These are phyloP conservation scores for Cordyceps farinosa DNA, from an alignment of 2,329 filamentous ascomycete genomes.

Conservation along the genomic window DNA sequence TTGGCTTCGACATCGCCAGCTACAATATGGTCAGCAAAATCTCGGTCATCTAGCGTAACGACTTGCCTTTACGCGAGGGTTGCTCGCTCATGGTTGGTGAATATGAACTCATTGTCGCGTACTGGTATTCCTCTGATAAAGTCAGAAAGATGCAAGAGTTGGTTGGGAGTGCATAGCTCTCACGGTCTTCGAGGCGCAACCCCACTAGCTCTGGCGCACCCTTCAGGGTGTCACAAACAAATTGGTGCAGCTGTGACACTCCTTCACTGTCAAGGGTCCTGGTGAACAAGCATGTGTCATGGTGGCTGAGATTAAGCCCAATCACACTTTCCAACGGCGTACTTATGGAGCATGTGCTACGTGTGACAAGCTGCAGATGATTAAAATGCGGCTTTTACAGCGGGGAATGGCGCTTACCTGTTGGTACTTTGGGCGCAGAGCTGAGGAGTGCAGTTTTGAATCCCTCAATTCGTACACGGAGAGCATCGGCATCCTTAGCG, in stretches of 20 bases:
- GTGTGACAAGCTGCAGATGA: constrained; percentile 1
- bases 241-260: constrained; percentile 5
- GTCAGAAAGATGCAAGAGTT: neutral
- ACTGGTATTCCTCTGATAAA: neutral
- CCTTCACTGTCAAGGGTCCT: constrained; percentile 6
- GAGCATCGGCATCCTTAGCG: constrained; percentile 4
- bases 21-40: neutral
- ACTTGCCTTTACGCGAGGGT: neutral
- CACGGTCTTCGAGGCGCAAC: constrained; percentile 2
- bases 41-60: too few relatives aligned
- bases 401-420: neutral
- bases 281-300: constrained; percentile 14
- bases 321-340: constrained; percentile 7
- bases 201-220: neutral
- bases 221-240: constrained; percentile 6
- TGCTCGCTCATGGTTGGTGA: constrained; percentile 13
- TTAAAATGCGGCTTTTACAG: neutral
- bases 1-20: neutral
- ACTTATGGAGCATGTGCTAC: constrained; percentile 4
- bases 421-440: neutral
- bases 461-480: constrained; percentile 10
- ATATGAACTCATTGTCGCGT: constrained; percentile 12
- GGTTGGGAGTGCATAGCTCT: neutral
- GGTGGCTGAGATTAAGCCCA: constrained; percentile 15
- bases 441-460: neutral